Base-by-base conservation (phyloP, 2,329 filamentous ascomycete genomes). In the Hymenoscyphus albidus region DNA sequence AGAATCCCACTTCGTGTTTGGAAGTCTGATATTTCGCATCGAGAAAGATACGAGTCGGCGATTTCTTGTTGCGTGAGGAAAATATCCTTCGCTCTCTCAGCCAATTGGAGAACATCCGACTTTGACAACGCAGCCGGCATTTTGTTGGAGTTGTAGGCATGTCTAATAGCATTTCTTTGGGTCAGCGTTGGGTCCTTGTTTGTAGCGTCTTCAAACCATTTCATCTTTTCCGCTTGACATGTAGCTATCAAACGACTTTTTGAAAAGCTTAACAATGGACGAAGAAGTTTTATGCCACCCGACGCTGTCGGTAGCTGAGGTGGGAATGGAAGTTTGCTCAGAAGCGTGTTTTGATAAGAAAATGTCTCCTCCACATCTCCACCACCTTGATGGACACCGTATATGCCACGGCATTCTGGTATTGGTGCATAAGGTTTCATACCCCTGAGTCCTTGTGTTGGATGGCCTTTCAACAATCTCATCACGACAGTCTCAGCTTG, bases 401-500 rank as follows among this genome's bases (percentile, higher is more conserved):
- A 85, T 1, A 96, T 75, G 38, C 89, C 89, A 71, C 88, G 82
- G 71, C 91, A 96, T 75, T 97, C 93, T 1, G 94, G 94, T n/a
- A 97, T 92, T 56, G 85, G 84, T 35, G 84, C 81, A 18, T 84
- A 80, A 2, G 80, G 71, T 10, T 81, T 82, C 71, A 96, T 95
- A 3, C 90, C 92, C 16, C 82, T 80, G 38, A 97, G 79, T 0
- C 91, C 93, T n/a, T 83, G 79, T n/a, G 85, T 84, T 2, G 84
- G 79, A 71, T 92, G 89, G 0, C 88, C 87, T 2, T 81, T 80
- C 9, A 88, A 77, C 42, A 98, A 77, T 54, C 95, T 85, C 87
- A 93, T 90, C 59, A 98, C 78, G 3, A 96, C 82, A 0, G 93
- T 97, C 78, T 99, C 95, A 63, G 93, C 90, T 73, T 95, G 92